Evolutionary conservation across 495 filamentous ascomycete genomes (phyloP).

Genomic region (Pyronema domesticum): DNA sequence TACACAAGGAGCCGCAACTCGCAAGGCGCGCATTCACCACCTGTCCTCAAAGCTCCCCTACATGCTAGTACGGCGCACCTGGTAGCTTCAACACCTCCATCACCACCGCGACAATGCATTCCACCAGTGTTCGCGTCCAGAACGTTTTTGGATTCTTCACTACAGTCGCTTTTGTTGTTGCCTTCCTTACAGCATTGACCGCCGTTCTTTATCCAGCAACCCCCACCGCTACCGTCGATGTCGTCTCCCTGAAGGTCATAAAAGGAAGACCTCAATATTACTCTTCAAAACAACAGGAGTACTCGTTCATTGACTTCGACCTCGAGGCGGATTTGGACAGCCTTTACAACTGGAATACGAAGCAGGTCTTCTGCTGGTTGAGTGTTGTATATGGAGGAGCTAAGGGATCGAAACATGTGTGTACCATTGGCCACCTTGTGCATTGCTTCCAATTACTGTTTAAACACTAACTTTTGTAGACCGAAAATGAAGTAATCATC

Average conservation of each 20-base stretch:
- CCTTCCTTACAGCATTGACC: conserved; percentile 57
- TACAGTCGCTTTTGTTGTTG: conserved; percentile 70
- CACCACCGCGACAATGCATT: conserved; percentile 50
- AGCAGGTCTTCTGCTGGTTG: conserved; percentile 92
- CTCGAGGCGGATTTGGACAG: conserved; percentile 72
- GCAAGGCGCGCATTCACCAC: too few species aligned
- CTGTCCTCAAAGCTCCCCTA: not conserved
- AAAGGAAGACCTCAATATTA: conserved; percentile 89
- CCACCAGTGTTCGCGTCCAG: conserved; percentile 62
- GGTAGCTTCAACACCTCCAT: not conserved
- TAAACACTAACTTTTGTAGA: not conserved
- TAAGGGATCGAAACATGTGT: conserved; percentile 23
- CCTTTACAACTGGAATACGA: conserved; percentile 99
- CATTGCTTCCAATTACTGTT: too few species aligned
- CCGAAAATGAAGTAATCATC: conserved; percentile 62
- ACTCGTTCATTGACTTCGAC: conserved; percentile 83
- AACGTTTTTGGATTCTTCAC: conserved; percentile 97
- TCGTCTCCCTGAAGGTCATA: conserved; percentile 65
- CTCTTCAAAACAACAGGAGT: conserved; percentile 78
- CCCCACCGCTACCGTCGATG: conserved; percentile 43
- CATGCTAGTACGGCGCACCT: not conserved
- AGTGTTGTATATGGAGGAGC: conserved; percentile 50
- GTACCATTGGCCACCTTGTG: not conserved
- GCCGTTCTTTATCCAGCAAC: conserved; percentile 53
- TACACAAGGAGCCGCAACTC: too few species aligned